Conservation (phyloP, 208 protist species). For the Leishmania guyanensis region DNA sequence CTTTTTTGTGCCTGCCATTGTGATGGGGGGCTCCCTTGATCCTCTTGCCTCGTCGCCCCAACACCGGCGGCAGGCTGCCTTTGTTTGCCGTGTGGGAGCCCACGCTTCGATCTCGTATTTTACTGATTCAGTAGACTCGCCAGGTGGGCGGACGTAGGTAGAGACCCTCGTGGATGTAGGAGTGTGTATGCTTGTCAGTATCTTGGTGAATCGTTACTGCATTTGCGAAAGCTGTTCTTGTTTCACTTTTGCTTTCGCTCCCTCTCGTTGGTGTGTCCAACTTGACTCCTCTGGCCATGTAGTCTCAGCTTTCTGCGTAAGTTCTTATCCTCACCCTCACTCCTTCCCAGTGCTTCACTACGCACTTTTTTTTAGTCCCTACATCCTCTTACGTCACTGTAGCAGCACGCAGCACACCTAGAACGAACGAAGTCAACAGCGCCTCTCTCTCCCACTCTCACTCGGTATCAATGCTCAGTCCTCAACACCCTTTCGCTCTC, state of each 20-base stretch:
- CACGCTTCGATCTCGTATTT: background rate
- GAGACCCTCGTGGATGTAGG: background rate
- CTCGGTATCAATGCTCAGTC: background rate
- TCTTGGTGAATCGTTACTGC: background rate
- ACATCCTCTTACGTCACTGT: background rate
- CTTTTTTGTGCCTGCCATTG: background rate
- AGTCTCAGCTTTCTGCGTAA: background rate
- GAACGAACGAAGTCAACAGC: background rate
- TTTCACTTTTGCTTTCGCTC: background rate
- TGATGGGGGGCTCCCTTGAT: background rate
- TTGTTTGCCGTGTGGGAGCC: background rate
- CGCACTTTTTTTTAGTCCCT: background rate
- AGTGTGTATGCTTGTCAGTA: background rate
- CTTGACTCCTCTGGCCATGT: background rate
- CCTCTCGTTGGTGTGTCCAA: background rate
- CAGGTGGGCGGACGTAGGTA: background rate
- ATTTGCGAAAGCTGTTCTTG: background rate
- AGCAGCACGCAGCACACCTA: background rate
- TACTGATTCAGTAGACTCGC: background rate
- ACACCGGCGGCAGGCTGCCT: background rate
- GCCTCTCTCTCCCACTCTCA: background rate
- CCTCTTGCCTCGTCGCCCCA: background rate
- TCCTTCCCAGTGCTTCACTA: background rate
- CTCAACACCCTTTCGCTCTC: background rate
- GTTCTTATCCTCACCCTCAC: background rate